These are phyloP conservation scores for Mrakia gelida DNA, from an alignment of 768 basidiomycete species.

Conservation along the genomic window DNA sequence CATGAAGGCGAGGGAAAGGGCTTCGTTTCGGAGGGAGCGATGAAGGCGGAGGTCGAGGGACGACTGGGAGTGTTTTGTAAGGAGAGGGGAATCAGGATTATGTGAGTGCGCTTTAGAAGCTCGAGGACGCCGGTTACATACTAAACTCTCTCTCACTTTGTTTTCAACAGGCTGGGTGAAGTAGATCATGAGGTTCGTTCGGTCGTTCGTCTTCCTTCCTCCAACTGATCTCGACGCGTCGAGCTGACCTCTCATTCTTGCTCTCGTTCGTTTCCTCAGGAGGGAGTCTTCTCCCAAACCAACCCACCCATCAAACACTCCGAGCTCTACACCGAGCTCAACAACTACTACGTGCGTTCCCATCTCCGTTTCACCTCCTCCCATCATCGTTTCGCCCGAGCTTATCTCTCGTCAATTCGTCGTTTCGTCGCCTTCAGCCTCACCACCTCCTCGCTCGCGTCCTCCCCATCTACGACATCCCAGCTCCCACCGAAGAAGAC, in stretches of 20 bases:
- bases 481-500: background rate
- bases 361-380: too few species aligned
- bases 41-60: background rate
- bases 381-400: too few species aligned
- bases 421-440: too few species aligned
- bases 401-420: too few species aligned
- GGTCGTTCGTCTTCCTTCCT: too few species aligned
- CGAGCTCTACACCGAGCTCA: background rate
- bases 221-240: slow-evolving; percentile 1
- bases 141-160: too few species aligned
- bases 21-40: background rate
- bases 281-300: slow-evolving; percentile 17
- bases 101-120: background rate
- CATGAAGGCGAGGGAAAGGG: background rate
- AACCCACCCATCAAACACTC: slow-evolving; percentile 7
- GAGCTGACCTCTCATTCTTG: background rate
- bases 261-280: background rate
- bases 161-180: slow-evolving; percentile 10
- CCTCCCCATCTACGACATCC: slow-evolving; percentile 12
- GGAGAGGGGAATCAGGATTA: background rate
- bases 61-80: slow-evolving; percentile 8
- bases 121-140: background rate
- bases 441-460: background rate
- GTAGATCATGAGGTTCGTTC: slow-evolving; percentile 9
- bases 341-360: slow-evolving; percentile 10